These are phyloP conservation scores for Paramecium sexaurelia DNA, from an alignment of 73 alveolate species.

Conservation along the genomic window DNA sequence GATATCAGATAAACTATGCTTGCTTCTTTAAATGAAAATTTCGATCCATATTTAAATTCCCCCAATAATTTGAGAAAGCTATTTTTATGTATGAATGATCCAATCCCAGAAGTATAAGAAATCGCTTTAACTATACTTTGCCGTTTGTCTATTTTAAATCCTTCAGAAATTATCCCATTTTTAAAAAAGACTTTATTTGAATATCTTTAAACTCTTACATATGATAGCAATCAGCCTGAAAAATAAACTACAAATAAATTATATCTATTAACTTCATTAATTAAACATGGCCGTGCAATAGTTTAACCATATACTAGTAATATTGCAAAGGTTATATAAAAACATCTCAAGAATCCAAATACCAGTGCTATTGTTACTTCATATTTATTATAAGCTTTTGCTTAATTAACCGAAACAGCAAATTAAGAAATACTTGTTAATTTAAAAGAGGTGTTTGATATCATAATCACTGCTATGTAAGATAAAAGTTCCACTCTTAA, in stretches of 20 bases:
- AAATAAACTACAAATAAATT: conserved; percentile 50
- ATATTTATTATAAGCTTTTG: conserved; percentile 82
- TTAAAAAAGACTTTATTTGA: conserved; percentile 75
- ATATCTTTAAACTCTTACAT: conserved; percentile 71
- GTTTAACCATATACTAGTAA: conserved; percentile 76
- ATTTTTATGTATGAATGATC: conserved; percentile 83
- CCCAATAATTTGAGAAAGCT: conserved; percentile 77
- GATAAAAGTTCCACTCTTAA: conserved; percentile 78
- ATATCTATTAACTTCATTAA: conserved; percentile 36
- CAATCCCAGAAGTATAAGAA: conserved; percentile 78
- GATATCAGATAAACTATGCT: conserved; percentile 85
- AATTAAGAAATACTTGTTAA: conserved; percentile 73
- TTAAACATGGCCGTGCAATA: conserved; percentile 56
- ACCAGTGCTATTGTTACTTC: conserved; percentile 77
- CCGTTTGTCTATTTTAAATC: conserved; percentile 78
- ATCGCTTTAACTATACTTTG: conserved; percentile 80
- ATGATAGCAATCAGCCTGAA: conserved; percentile 58
- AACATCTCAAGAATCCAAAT: conserved; percentile 72
- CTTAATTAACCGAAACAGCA: conserved; percentile 64
- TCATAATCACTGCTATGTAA: conserved; percentile 78
- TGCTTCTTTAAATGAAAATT: conserved; percentile 78
- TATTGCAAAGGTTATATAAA: conserved; percentile 69
- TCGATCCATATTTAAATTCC: conserved; percentile 77
- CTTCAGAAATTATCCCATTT: conserved; percentile 78
- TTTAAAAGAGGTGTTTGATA: conserved; percentile 77